Base-by-base conservation (phyloP, 768 basidiomycete genomes). In the Tylopilus vinaceipallidus region DNA sequence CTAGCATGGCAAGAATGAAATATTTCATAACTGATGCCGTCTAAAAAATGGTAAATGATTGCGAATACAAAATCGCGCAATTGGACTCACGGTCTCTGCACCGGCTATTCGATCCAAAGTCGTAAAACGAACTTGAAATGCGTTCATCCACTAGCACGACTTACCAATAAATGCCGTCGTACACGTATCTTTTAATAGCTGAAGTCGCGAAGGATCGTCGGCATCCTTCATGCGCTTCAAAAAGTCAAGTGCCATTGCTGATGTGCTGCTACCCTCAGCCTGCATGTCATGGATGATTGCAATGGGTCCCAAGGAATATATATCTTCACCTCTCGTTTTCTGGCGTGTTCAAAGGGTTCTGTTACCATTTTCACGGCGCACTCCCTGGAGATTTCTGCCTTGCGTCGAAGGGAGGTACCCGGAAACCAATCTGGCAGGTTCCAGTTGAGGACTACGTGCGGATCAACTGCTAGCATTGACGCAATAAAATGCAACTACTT, bases 1-100 rank as follows among this genome's bases (percentile, higher is more conserved):
- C 45, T 6, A 63, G 23, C 64, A 71, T 72, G 12, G 60, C 63
- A n/a, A 70, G 54, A 47, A 70, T 52, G 46, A 73, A 71, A 2
- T 32, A 46, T 17, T 52, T 45, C 38, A 63, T 26, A 8, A 45
- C 50, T 1, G 63, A 39, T 1, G 42, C 16, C 1, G 48, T 45
- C 53, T 56, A 26, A 16, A 11, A 38, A 41, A 50, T 11, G 20
- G 4, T 40, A 23, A 52, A 27, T n/a, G 22, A 5, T 35, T 14
- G 44, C 2, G 14, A 32, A 32, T 5, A 44, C 14, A 19, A 23
- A n/a, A n/a, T n/a, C 2, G 36, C 1, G 2, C 2, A 27, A 11
- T 20, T 2, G n/a, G 6, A 54, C 61, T 30, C 6, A 58, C 54
- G 0, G 61, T 54, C 40, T 56, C 64, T 17, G 49, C 53, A 13